Evolutionary conservation across 2,329 filamentous ascomycete genomes (phyloP).

Genomic region (Fusarium tuaranense): DNA sequence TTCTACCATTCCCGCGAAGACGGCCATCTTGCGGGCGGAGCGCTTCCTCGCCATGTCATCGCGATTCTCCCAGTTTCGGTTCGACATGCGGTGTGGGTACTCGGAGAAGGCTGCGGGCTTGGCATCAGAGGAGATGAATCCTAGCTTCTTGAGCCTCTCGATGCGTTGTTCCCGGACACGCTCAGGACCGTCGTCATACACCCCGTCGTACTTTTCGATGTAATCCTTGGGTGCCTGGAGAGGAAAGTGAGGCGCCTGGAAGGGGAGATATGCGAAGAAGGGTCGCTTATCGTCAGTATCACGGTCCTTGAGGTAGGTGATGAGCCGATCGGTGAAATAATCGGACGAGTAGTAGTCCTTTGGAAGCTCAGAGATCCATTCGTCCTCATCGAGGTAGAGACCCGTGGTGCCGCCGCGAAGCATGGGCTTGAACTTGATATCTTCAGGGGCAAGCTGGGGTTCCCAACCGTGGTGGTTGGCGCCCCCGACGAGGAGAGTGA

Average conservation of each 20-base stretch:
- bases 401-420: constrained; percentile 50
- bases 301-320: neutral
- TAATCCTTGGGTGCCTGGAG: constrained; percentile 38
- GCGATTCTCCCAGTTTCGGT: constrained; percentile 33
- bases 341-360: constrained; percentile 59
- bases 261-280: constrained; percentile 64
- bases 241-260: constrained; percentile 66
- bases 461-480: constrained; percentile 67
- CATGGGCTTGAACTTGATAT: constrained; percentile 50
- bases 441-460: constrained; percentile 44
- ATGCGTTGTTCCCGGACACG: neutral
- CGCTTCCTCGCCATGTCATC: constrained; percentile 6
- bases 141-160: neutral
- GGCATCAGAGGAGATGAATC: neutral
- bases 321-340: constrained; percentile 49
- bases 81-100: neutral
- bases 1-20: constrained; percentile 69
- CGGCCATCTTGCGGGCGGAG: constrained; percentile 51
- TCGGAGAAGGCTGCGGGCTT: neutral
- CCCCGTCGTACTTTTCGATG: neutral
- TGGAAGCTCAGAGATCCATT: constrained; percentile 46
- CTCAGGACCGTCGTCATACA: neutral
- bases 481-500: constrained; percentile 55
- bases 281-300: constrained; percentile 48
- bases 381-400: constrained; percentile 48